Percentiles rank a stretch among this genome's conserved stretches.
Evolutionary conservation across 495 filamentous ascomycete species (phyloP).

Genomic region (Pyronema domesticum): DNA sequence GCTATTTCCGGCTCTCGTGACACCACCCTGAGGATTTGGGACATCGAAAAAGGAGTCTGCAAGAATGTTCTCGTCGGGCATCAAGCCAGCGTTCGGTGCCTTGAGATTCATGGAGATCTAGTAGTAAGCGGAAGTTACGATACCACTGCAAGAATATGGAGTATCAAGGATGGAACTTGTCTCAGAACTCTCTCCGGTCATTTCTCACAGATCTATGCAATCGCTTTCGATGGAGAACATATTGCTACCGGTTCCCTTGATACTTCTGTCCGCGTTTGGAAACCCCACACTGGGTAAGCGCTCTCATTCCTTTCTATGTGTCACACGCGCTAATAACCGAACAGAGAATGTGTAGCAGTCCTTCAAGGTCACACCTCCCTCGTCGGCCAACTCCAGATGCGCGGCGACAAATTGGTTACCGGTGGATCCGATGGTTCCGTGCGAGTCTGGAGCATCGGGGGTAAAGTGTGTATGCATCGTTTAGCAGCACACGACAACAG

Average conservation of each 20-base stretch:
- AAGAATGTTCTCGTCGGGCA: slow-evolving; percentile 86
- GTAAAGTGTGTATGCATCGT: slow-evolving; percentile 77
- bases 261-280: slow-evolving; percentile 94
- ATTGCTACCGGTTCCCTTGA: slow-evolving; percentile 96
- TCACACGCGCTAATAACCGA: slow-evolving; percentile 15
- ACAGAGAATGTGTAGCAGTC: slow-evolving; percentile 66
- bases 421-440: slow-evolving; percentile 92
- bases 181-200: slow-evolving; percentile 79
- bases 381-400: slow-evolving; percentile 94
- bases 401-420: slow-evolving; percentile 81
- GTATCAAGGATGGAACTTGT: slow-evolving; percentile 81
- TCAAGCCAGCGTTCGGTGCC: slow-evolving; percentile 86
- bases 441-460: slow-evolving; percentile 80
- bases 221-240: slow-evolving; percentile 81
- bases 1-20: slow-evolving; percentile 94
- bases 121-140: slow-evolving; percentile 96
- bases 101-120: slow-evolving; percentile 88
- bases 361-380: slow-evolving; percentile 93
- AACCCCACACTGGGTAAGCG: slow-evolving; percentile 68
- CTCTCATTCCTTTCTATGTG: slow-evolving; percentile 1
- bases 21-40: slow-evolving; percentile 88
- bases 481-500: slow-evolving; percentile 97
- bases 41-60: slow-evolving; percentile 70
- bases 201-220: slow-evolving; percentile 97
- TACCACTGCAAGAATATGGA: slow-evolving; percentile 93